Conservation (phyloP, 2,329 filamentous ascomycete genomes). For the Arthrobotrys sphaeroides region DNA sequence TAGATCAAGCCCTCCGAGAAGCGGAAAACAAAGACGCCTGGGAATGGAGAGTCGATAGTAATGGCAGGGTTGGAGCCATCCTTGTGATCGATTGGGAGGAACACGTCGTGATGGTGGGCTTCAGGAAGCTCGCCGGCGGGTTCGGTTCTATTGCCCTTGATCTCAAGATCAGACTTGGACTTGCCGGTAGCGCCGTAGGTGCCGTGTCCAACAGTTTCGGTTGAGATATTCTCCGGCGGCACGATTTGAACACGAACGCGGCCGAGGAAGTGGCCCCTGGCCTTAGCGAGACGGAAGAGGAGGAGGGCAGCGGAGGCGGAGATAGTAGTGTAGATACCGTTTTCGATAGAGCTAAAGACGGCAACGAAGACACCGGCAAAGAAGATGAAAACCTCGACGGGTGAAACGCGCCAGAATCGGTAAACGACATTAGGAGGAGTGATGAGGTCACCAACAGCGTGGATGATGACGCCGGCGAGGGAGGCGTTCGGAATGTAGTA, state of each 20-base stretch:
- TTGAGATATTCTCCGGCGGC: slow-evolving; percentile 73
- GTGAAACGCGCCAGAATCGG: slow-evolving; percentile 93
- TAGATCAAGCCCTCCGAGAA: slow-evolving; percentile 97
- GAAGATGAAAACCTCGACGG: slow-evolving; percentile 89
- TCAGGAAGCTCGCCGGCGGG: slow-evolving; percentile 60
- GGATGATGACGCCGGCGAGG: slow-evolving; percentile 89
- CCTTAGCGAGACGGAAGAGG: slow-evolving; percentile 83
- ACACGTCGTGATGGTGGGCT: slow-evolving; percentile 74
- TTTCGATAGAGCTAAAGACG: slow-evolving; percentile 86
- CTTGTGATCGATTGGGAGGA: slow-evolving; percentile 84
- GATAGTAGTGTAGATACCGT: slow-evolving; percentile 90
- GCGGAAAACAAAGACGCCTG: slow-evolving; percentile 93
- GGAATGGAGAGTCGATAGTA: slow-evolving; percentile 80
- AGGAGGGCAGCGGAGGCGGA: slow-evolving; percentile 78
- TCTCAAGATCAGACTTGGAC: slow-evolving; percentile 56
- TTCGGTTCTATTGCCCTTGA: slow-evolving; percentile 55
- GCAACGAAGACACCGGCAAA: slow-evolving; percentile 91
- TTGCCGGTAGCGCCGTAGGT: slow-evolving; percentile 37
- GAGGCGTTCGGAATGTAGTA: slow-evolving; percentile 88
- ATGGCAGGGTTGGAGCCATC: slow-evolving; percentile 91
- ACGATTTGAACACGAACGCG: slow-evolving; percentile 85
- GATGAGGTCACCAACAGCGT: slow-evolving; percentile 91
- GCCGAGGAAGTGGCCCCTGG: slow-evolving; percentile 84
- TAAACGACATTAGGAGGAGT: slow-evolving; percentile 91
- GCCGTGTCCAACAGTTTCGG: slow-evolving; percentile 63